These are phyloP conservation scores for Aegilops umbellulata DNA, from an alignment of 176 grass and related monocot genomes.

Conservation along the genomic window DNA sequence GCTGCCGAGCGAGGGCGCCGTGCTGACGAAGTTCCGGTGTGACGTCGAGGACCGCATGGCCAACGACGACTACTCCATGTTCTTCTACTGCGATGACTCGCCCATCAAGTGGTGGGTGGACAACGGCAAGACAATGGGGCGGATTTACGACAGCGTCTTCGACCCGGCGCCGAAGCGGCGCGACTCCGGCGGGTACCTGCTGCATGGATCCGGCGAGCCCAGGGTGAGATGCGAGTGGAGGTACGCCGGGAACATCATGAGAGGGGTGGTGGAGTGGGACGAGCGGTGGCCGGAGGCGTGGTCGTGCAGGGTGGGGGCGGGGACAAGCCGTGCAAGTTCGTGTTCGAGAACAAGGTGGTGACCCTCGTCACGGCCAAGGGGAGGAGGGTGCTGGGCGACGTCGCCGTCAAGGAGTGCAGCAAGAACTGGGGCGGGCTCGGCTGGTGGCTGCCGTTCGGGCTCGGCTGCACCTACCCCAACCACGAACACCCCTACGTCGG, in stretches of 20 bases:
- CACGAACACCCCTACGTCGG: not conserved
- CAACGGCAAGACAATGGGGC: no score
- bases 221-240: not conserved
- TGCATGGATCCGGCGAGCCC: no score
- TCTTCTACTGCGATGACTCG: not conserved
- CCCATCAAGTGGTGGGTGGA: no score
- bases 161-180: not conserved
- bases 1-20: not conserved
- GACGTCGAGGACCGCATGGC: conserved; percentile 21
- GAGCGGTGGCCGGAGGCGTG: conserved; percentile 28
- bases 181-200: no score
- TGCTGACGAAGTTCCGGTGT: not conserved
- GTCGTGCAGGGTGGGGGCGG: conserved; percentile 8
- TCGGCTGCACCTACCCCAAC: not conserved
- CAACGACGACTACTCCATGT: not conserved
- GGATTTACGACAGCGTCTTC: not conserved
- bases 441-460: not conserved
- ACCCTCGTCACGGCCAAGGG: not conserved
- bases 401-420: conserved; percentile 21
- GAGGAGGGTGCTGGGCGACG: conserved; percentile 13
- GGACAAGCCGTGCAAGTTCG: not conserved
- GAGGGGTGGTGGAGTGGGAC: conserved; percentile 4
- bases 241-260: conserved; percentile 19
- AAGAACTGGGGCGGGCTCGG: not conserved
- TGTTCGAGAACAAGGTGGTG: conserved; percentile 23